Base-by-base conservation (phyloP, 192 early-diverging fungal genomes). In the Thoreauomyces humboldtii region DNA sequence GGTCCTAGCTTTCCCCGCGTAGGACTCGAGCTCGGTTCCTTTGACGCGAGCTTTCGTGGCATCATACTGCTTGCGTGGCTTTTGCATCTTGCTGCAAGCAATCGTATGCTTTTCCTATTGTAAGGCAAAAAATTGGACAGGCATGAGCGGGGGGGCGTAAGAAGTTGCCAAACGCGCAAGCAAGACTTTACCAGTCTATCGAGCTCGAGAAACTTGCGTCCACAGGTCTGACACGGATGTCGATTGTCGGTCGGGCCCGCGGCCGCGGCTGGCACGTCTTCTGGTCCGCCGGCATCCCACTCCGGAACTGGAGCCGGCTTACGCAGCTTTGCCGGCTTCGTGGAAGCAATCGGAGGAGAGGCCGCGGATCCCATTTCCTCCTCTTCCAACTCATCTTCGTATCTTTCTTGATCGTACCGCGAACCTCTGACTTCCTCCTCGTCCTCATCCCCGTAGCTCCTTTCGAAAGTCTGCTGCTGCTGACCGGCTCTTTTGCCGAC, bases 1-100 rank as follows among this genome's bases (percentile, higher is more conserved):
- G 15, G 28, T 38, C 29, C 48, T 21, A 17, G 24, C 29, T 34
- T 37, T 52, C 17, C 35, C 29, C 38, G 64, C 71, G 60, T 79
- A 82, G 32, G 80, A 73, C 65, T 83, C 81, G 7, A 83, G 53
- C 31, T 83, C 81, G 9, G 81, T 83, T 2, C 81, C 81, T 28
- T 72, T 68, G 27, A 78, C 75, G 17, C 81, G 68, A 0, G 73
- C 73, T 35, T 73, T 74, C 19, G 59, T 70, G 31, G 74, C 70
- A 59, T 83, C 78, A 64, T 77, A 83, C 1, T 77, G 65, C 55
- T 80, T 80, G 5, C 81, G 67, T 1, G 55, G 42, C 41, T 75
- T 72, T 37, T 66, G 59, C 12, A 48, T 25, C 56, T 81, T 83
- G 44, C 61, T 25, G 63, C 81, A 83, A 14, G 76, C 78, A 1